phyloP scores from a whole-genome alignment of 352 stramenopile genomes.

The Phytophthora megakarya region DNA sequence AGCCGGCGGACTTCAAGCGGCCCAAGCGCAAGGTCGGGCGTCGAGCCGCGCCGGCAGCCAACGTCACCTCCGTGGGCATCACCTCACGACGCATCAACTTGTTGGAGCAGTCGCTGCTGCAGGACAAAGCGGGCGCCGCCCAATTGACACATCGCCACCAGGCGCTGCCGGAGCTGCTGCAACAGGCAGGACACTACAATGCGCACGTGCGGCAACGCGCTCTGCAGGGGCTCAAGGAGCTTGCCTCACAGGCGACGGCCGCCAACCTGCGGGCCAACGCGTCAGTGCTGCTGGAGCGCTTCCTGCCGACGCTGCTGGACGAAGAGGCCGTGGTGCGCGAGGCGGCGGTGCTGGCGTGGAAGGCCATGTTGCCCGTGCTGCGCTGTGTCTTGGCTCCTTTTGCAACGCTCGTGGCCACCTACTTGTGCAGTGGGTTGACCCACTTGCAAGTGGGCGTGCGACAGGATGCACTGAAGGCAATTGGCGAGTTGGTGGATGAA shows the following conservation, averaged over 20 bases:
- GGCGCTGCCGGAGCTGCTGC: conserved; percentile 70
- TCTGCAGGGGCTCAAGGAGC: conserved; percentile 66
- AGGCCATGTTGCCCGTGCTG: conserved; percentile 64
- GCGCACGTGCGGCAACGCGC: conserved; percentile 76
- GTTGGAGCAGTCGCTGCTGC: conserved; percentile 77
- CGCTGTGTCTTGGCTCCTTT: conserved; percentile 61
- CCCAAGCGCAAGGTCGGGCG: conserved; percentile 87
- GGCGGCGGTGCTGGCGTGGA: conserved; percentile 69
- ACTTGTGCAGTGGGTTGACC: conserved; percentile 82
- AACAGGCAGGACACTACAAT: conserved; percentile 81
- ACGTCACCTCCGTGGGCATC: conserved; percentile 80
- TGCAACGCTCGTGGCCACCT: conserved; percentile 72
- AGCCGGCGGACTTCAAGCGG: conserved; percentile 87
- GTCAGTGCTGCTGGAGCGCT: conserved; percentile 73
- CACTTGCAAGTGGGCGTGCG: conserved; percentile 79
- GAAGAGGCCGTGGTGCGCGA: conserved; percentile 83
- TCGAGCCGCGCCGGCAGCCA: conserved; percentile 65
- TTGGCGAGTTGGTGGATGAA: conserved; percentile 65
- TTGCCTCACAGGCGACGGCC: conserved; percentile 49
- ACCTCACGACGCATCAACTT: conserved; percentile 82
- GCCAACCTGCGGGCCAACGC: conserved; percentile 77
- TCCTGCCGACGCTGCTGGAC: conserved; percentile 74
- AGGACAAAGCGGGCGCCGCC: conserved; percentile 67
- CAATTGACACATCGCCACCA: conserved; percentile 68
- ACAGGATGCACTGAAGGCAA: conserved; percentile 75